Percentiles rank a stretch among this genome's conserved stretches.
phyloP scores from a whole-genome alignment of 495 filamentous ascomycete species.

The Aspergillus heteromorphus region DNA sequence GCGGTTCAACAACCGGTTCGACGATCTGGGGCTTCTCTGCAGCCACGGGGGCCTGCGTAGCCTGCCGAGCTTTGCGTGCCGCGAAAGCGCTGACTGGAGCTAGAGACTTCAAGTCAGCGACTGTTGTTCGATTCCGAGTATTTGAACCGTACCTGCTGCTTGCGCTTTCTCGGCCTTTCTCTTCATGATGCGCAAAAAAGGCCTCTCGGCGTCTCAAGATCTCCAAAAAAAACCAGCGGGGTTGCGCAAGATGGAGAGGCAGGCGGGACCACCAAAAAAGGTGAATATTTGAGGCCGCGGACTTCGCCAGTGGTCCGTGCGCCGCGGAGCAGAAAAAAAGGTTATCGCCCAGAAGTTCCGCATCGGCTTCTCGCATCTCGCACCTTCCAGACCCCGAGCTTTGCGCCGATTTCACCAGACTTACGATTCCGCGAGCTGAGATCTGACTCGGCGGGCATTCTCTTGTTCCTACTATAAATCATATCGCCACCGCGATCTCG shows the following conservation, averaged over 20 bases:
- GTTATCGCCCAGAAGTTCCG: slow-evolving; percentile 17
- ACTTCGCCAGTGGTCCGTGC: slow-evolving; percentile 40
- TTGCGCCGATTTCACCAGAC: background rate
- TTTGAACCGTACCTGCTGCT: slow-evolving; percentile 23
- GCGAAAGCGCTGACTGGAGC: slow-evolving; percentile 43
- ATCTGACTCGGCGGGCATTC: background rate
- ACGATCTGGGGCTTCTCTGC: slow-evolving; percentile 13
- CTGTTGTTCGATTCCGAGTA: background rate
- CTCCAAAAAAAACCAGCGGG: background rate
- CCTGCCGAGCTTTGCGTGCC: slow-evolving; percentile 42
- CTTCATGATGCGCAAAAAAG: slow-evolving; percentile 27
- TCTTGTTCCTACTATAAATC: background rate
- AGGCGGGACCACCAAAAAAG: slow-evolving; percentile 4
- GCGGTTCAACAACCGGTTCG: slow-evolving; percentile 26
- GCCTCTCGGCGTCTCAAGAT: background rate
- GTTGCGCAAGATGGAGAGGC: background rate
- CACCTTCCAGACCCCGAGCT: background rate
- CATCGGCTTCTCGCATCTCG: slow-evolving; percentile 5
- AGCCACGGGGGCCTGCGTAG: slow-evolving; percentile 20
- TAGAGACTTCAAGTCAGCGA: slow-evolving; percentile 10
- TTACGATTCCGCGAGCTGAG: background rate
- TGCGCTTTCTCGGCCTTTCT: slow-evolving; percentile 43
- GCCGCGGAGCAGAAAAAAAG: slow-evolving; percentile 43
- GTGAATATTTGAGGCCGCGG: slow-evolving; percentile 16
- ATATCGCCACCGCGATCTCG: background rate